These are phyloP conservation scores for Bacterosira constricta DNA, from an alignment of 108 stramenopile genomes.

Conservation along the genomic window DNA sequence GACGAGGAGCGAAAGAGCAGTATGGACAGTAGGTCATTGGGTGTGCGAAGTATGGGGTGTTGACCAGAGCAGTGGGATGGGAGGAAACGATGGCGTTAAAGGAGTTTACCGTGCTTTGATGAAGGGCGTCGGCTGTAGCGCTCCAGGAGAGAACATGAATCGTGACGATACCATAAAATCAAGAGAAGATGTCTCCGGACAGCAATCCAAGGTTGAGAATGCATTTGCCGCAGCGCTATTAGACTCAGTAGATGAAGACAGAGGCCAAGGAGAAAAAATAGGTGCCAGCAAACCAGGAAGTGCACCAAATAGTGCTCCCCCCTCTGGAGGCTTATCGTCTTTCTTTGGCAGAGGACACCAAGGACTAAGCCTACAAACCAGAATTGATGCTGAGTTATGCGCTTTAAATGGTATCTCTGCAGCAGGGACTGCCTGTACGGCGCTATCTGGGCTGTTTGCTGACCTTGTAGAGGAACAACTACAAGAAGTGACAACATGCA, in stretches of 20 bases:
- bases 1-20: constrained; percentile 73
- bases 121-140: constrained; percentile 54
- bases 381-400: constrained; percentile 69
- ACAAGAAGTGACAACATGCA: constrained; percentile 5
- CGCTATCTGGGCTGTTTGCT: constrained; percentile 66
- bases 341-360: constrained; percentile 29
- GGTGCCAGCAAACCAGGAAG: neutral
- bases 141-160: too few species aligned
- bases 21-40: constrained; percentile 83
- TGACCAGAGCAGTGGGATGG: constrained; percentile 39
- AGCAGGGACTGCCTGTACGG: constrained; percentile 65
- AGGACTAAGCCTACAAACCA: constrained; percentile 50
- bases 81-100: constrained; percentile 9
- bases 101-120: constrained; percentile 74
- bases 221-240: constrained; percentile 80
- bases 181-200: neutral
- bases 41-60: constrained; percentile 82
- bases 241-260: constrained; percentile 77
- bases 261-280: constrained; percentile 6
- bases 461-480: constrained; percentile 46
- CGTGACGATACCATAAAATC: too few species aligned
- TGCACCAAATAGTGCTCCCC: constrained; percentile 44
- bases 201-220: constrained; percentile 18
- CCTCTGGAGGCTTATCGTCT: constrained; percentile 61
- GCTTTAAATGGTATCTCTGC: constrained; percentile 76